phyloP scores from a whole-genome alignment of 768 basidiomycete genomes.

The Suillus placidus region DNA sequence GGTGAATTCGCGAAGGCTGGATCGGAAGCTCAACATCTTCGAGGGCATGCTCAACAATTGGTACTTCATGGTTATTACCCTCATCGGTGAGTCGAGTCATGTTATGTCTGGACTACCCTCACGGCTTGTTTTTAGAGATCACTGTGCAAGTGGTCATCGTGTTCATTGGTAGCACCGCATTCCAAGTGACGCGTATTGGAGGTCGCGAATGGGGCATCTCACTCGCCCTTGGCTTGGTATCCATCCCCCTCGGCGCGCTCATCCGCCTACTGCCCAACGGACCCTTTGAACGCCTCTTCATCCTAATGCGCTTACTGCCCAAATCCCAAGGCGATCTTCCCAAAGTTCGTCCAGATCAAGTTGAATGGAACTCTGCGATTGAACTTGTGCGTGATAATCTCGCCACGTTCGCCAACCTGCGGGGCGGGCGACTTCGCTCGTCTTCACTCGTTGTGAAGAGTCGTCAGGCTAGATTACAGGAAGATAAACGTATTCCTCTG shows the following conservation, averaged over 20 bases:
- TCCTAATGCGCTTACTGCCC: constrained; percentile 59
- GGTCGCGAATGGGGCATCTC: constrained; percentile 95
- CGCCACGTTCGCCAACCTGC: constrained; percentile 74
- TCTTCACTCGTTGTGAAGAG: constrained; percentile 87
- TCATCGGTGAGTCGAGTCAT: constrained; percentile 63
- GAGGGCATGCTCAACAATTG: constrained; percentile 77
- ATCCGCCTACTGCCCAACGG: constrained; percentile 81
- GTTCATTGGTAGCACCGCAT: constrained; percentile 88
- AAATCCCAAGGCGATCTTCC: constrained; percentile 65
- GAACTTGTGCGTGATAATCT: constrained; percentile 86
- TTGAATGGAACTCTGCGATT: constrained; percentile 78
- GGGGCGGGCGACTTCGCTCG: constrained; percentile 86
- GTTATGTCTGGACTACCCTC: constrained; percentile 7
- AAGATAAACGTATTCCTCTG: constrained; percentile 47
- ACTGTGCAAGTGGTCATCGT: constrained; percentile 86
- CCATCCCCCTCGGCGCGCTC: constrained; percentile 85
- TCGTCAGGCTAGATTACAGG: constrained; percentile 59
- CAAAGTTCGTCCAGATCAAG: constrained; percentile 52
- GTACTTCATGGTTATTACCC: constrained; percentile 84
- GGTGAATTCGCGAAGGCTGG: constrained; percentile 86
- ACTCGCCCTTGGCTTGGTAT: constrained; percentile 80
- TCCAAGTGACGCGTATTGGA: constrained; percentile 78
- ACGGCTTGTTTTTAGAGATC: constrained; percentile 59
- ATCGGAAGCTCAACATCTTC: constrained; percentile 86
- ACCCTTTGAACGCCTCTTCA: constrained; percentile 70